Percentiles rank a stretch among this genome's conserved stretches.
Evolutionary conservation across 139 green algal genomes (phyloP).

Genomic region (Volvox reticuliferus): DNA sequence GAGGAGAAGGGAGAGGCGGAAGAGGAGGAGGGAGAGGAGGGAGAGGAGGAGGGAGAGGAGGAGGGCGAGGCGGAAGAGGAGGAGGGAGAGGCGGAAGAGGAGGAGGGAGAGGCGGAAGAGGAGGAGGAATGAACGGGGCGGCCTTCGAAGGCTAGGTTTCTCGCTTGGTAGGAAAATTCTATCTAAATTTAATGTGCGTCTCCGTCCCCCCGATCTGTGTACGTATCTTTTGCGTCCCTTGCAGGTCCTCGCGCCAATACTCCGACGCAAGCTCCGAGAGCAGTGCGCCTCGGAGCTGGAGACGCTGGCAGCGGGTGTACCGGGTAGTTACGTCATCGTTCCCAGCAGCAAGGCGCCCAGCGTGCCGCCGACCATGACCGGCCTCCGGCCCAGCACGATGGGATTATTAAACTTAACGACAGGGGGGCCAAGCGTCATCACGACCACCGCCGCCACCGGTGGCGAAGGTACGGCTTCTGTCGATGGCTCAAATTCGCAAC

Average conservation of each 20-base stretch:
- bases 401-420: background rate
- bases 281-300: conserved; percentile 1
- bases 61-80: no score
- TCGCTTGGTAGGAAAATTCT: no score
- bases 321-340: background rate
- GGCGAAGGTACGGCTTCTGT: background rate
- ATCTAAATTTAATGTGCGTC: no score
- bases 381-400: background rate
- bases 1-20: no score
- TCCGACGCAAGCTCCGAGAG: background rate
- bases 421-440: background rate
- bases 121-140: no score
- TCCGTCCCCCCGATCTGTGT: no score
- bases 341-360: background rate
- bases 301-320: background rate
- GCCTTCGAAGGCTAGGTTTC: no score
- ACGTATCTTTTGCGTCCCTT: no score
- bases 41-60: no score
- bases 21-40: no score
- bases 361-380: background rate
- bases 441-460: background rate
- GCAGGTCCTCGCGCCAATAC: background rate
- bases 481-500: background rate
- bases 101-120: no score
- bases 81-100: no score